phyloP scores from a whole-genome alignment of 805 yeast species.

The Schwanniomyces sp. region DNA sequence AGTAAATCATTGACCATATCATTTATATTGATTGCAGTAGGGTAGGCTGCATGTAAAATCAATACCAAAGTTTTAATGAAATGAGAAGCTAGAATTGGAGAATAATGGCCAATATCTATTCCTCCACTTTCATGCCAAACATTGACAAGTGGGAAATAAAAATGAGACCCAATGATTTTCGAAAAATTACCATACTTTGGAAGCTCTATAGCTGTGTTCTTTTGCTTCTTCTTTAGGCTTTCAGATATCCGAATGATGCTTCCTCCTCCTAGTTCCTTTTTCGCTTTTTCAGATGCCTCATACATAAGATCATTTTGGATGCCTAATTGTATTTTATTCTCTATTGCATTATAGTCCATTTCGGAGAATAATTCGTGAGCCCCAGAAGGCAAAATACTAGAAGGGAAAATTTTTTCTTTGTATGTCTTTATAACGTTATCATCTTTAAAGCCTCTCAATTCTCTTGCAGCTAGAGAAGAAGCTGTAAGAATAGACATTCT shows the following conservation, averaged over 20 bases:
- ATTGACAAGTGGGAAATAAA: constrained; percentile 56
- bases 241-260: constrained; percentile 44
- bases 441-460: constrained; percentile 64
- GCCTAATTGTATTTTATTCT: constrained; percentile 5
- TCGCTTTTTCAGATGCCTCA: constrained; percentile 28
- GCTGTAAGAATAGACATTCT: constrained; percentile 68
- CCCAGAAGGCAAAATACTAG: constrained; percentile 45
- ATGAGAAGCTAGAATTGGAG: constrained; percentile 56
- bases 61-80: constrained; percentile 58
- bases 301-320: constrained; percentile 36
- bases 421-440: constrained; percentile 37
- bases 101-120: constrained; percentile 51
- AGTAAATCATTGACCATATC: constrained; percentile 62
- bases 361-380: constrained; percentile 30
- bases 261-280: constrained; percentile 37
- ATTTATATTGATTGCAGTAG: constrained; percentile 46
- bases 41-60: constrained; percentile 58
- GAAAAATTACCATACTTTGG: constrained; percentile 36
- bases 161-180: constrained; percentile 40
- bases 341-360: not conserved
- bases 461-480: constrained; percentile 70
- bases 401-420: constrained; percentile 26
- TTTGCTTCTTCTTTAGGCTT: constrained; percentile 19
- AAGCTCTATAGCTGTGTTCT: not conserved
- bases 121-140: constrained; percentile 52